phyloP scores from a whole-genome alignment of 2,329 filamentous ascomycete genomes.

The Bipolaris oryzae region DNA sequence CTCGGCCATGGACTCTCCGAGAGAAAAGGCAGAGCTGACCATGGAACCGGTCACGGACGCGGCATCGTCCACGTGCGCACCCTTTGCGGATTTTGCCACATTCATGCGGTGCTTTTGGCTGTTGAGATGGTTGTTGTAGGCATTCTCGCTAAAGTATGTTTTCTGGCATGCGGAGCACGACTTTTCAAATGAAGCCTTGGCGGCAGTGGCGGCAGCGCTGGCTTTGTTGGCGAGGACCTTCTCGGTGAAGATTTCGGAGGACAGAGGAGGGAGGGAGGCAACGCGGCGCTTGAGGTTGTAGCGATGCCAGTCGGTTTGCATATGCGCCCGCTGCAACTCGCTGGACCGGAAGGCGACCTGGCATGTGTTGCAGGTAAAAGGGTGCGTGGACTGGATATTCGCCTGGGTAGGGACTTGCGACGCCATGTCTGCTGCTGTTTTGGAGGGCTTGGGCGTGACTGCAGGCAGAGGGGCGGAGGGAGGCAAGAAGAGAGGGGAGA shows the following conservation, averaged over 20 bases:
- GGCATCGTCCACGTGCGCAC: constrained; percentile 63
- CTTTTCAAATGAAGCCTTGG: constrained; percentile 87
- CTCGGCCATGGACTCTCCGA: constrained; percentile 76
- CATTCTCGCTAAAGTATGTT: constrained; percentile 95
- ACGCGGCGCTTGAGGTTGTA: constrained; percentile 97
- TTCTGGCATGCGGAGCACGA: constrained; percentile 82
- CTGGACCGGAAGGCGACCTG: constrained; percentile 95
- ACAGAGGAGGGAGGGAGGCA: constrained; percentile 85
- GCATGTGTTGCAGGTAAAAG: constrained; percentile 98
- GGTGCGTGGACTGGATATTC: constrained; percentile 61
- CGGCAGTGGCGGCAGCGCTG: constrained; percentile 79
- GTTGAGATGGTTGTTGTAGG: constrained; percentile 87
- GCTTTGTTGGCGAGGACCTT: constrained; percentile 94
- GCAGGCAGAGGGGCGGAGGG: neutral
- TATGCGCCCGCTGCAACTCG: constrained; percentile 91
- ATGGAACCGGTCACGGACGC: constrained; percentile 69
- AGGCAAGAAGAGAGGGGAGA: constrained; percentile 8
- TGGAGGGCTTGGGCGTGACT: constrained; percentile 3
- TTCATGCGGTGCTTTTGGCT: constrained; percentile 87
- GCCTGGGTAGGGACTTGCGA: constrained; percentile 43
- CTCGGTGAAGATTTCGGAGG: constrained; percentile 91
- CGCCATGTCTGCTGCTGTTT: constrained; percentile 37
- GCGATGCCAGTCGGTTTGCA: constrained; percentile 98
- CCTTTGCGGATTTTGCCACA: constrained; percentile 55
- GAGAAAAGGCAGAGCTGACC: constrained; percentile 87